Evolutionary conservation across 139 green algal genomes (phyloP).

Genomic region (Ettlia oleoabundans): DNA sequence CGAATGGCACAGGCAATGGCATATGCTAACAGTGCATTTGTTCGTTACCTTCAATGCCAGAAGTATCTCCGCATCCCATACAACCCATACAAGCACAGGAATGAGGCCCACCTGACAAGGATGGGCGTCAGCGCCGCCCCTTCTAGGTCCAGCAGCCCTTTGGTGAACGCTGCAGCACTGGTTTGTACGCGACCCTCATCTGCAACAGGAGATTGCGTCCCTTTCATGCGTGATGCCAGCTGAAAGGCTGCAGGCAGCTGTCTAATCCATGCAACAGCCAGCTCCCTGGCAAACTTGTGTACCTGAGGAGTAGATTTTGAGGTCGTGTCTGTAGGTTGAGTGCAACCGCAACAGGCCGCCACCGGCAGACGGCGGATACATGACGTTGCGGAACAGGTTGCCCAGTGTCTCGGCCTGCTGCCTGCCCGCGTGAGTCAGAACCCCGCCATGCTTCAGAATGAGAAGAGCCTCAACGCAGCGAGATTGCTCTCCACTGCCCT

Average conservation of each 20-base stretch:
- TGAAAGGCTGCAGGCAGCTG: no score
- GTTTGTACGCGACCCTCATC: conserved; percentile 84
- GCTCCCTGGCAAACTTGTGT: not conserved
- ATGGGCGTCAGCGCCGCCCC: conserved; percentile 89
- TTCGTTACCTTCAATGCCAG: no score
- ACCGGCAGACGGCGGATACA: conserved; percentile 90
- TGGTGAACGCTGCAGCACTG: conserved; percentile 83
- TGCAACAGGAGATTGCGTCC: not conserved
- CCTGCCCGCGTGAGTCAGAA: conserved; percentile 88
- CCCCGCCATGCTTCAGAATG: conserved; percentile 89
- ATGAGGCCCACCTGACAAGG: conserved; percentile 74
- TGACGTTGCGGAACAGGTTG: conserved; percentile 89
- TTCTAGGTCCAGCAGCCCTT: conserved; percentile 97
- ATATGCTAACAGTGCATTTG: no score
- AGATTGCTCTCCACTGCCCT: conserved; percentile 33
- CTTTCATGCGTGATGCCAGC: not conserved
- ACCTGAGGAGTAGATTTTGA: conserved; percentile 99
- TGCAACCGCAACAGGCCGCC: conserved; percentile 96
- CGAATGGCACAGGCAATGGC: not conserved
- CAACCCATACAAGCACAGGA: no score
- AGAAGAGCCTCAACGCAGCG: conserved; percentile 65
- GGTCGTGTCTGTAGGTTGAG: conserved; percentile 98
- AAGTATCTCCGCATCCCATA: no score
- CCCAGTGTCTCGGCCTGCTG: conserved; percentile 92
- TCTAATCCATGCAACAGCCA: no score